Percentiles rank a stretch among this genome's conserved stretches.
phyloP scores from a whole-genome alignment of 2,329 filamentous ascomycete species.

The Tolypocladium sp. region DNA sequence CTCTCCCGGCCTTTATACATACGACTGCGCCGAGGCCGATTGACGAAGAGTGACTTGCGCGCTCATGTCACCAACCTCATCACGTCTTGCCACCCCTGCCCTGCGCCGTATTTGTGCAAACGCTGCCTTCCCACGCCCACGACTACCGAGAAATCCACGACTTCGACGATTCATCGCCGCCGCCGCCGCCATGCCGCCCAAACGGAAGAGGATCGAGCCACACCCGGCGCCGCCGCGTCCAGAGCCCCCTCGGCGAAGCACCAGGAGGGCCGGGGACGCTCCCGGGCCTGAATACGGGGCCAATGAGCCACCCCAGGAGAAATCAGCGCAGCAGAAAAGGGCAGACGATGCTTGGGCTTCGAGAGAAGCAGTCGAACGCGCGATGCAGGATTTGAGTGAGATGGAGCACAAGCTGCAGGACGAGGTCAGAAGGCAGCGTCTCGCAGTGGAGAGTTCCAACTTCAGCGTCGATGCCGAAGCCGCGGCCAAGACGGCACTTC shows the following conservation, averaged over 20 bases:
- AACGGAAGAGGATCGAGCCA: conserved; percentile 24
- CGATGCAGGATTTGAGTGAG: conserved; percentile 34
- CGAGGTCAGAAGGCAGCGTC: conserved; percentile 34
- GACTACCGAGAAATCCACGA: neutral
- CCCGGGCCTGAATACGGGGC: neutral
- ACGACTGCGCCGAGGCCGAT: too few species aligned
- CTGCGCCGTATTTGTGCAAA: neutral
- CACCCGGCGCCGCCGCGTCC: conserved; percentile 11
- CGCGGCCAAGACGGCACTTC: neutral
- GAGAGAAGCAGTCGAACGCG: conserved; percentile 23
- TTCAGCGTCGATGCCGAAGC: conserved; percentile 7
- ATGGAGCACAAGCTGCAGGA: conserved; percentile 39
- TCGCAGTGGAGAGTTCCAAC: conserved; percentile 33
- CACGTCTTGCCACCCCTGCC: neutral
- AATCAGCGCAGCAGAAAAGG: neutral
- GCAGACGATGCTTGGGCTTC: neutral
- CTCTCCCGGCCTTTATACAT: too few species aligned
- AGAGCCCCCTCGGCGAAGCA: conserved; percentile 16
- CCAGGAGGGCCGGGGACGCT: conserved; percentile 8
- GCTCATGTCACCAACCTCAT: neutral
- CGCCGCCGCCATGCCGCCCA: conserved; percentile 22
- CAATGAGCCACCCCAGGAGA: neutral
- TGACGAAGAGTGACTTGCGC: too few species aligned
- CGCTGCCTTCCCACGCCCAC: neutral
- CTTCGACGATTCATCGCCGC: neutral